These are phyloP conservation scores for Arabis hirsuta DNA, from an alignment of 345 rosid genomes.

Conservation along the genomic window DNA sequence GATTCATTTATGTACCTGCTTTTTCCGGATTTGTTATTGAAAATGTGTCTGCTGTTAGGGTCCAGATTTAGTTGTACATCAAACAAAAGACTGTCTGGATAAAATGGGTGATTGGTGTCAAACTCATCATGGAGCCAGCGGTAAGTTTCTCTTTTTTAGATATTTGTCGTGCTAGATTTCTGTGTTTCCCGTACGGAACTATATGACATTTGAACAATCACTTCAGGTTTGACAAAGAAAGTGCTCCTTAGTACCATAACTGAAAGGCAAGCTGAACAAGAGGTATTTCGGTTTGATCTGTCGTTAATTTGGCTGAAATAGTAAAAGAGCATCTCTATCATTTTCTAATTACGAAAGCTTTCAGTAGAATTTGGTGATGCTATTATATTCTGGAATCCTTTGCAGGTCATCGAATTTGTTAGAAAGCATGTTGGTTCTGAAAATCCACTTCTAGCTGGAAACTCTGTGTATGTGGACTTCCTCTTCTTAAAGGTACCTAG, in stretches of 20 bases:
- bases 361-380: neutral
- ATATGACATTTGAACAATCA: conserved; percentile 12
- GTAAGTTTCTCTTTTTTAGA: conserved; percentile 48
- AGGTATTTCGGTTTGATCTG: conserved; percentile 49
- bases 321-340: neutral
- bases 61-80: conserved; percentile 90
- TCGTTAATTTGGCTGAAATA: neutral
- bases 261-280: conserved; percentile 84
- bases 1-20: neutral
- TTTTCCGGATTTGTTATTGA: conserved; percentile 1
- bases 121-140: conserved; percentile 84
- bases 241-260: conserved; percentile 68
- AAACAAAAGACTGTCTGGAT: conserved; percentile 71
- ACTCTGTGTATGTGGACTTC: conserved; percentile 80
- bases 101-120: conserved; percentile 94
- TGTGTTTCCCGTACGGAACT: conserved; percentile 9
- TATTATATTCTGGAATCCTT: conserved; percentile 8
- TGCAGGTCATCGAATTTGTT: conserved; percentile 85
- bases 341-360: neutral
- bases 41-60: conserved; percentile 55
- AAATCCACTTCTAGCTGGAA: conserved; percentile 79
- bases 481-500: conserved; percentile 73
- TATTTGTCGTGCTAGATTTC: neutral
- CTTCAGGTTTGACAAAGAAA: conserved; percentile 78
- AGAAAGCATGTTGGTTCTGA: conserved; percentile 65